A percentile compares a stretch with the other conserved stretches of the same genome.
Evolutionary conservation across 495 filamentous ascomycete genomes (phyloP).

Genomic region (Poronia punctata): DNA sequence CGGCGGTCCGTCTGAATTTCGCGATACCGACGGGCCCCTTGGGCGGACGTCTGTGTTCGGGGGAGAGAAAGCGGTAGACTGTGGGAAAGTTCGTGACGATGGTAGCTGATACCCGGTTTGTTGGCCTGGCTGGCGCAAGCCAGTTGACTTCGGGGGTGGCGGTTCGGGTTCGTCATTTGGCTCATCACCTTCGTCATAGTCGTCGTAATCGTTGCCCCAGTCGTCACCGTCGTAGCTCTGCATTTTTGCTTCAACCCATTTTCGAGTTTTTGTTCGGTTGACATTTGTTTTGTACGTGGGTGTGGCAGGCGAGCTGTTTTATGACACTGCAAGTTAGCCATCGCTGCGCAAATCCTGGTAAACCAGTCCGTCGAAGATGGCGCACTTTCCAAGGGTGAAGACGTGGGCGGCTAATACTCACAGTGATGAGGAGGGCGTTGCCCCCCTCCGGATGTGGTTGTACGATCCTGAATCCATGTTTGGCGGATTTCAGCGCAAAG

Average conservation of each 20-base stretch:
- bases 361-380: not conserved
- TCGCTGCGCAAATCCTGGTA: not conserved
- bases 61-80: slow-evolving; percentile 7
- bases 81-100: slow-evolving; percentile 17
- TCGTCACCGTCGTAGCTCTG: slow-evolving; percentile 89
- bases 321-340: slow-evolving; percentile 9
- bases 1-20: slow-evolving; percentile 12
- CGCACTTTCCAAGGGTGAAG: not conserved
- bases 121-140: slow-evolving; percentile 7
- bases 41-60: slow-evolving; percentile 3
- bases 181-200: slow-evolving; percentile 61
- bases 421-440: slow-evolving; percentile 18
- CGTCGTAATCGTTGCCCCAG: slow-evolving; percentile 80
- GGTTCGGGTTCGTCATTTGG: slow-evolving; percentile 35
- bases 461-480: slow-evolving; percentile 26
- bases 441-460: slow-evolving; percentile 21
- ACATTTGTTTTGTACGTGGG: slow-evolving; percentile 61
- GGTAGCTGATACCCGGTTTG: slow-evolving; percentile 9
- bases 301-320: slow-evolving; percentile 25
- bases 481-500: too few species aligned
- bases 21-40: slow-evolving; percentile 4
- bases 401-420: slow-evolving; percentile 9
- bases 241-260: slow-evolving; percentile 88
- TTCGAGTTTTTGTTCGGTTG: slow-evolving; percentile 83
- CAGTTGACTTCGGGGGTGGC: slow-evolving; percentile 16